Base-by-base conservation (phyloP, 73 alveolate genomes). In the Paramecium primaurelia region DNA sequence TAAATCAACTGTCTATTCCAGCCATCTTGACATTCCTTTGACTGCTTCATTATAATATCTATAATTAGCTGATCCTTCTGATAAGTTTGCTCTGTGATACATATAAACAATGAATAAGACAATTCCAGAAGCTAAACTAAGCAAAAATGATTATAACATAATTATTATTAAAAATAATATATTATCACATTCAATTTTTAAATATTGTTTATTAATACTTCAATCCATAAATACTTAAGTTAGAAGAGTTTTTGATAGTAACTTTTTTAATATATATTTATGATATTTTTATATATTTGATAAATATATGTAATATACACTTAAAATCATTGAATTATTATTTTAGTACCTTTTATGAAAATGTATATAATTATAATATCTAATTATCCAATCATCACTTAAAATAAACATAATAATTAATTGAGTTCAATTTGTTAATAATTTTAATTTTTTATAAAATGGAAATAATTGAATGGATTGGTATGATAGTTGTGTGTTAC, bases 1-100 rank as follows among this genome's bases (percentile, higher is more conserved):
- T 14, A 80, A 4, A 80, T 80, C 75, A 45, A 47, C 30, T 3
- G 71, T 40, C 75, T 42, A 40, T 47, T 42, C 91, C 9, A 44
- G 75, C 91, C 91, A 80, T 45, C 51, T 80, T 11, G 18, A 18
- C 77, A 80, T 80, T 47, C 36, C 42, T 25, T 80, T 80, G 8
- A 80, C 73, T 0, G 91, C 91, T 45, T 80, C 91, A 45, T 28
- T 47, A 25, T 80, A 80, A 25, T 80, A 28, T 49, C 58, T 49
- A 14, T 45, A 80, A 49, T 80, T 80, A 6, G 47, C 37, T 14
- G 91, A 80, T 80, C 42, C 38, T 14, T 42, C 44, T 1, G 77
- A 45, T 28, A 80, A 44, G 30, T 80, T 80, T 25, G 91, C 91
- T 28, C 58, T 20, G 30, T 49, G 58, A 25, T 32, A 80, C 49